Evolutionary conservation across 1,284 basidiomycete species (phyloP).

Genomic region (Apiotrichum domesticum): DNA sequence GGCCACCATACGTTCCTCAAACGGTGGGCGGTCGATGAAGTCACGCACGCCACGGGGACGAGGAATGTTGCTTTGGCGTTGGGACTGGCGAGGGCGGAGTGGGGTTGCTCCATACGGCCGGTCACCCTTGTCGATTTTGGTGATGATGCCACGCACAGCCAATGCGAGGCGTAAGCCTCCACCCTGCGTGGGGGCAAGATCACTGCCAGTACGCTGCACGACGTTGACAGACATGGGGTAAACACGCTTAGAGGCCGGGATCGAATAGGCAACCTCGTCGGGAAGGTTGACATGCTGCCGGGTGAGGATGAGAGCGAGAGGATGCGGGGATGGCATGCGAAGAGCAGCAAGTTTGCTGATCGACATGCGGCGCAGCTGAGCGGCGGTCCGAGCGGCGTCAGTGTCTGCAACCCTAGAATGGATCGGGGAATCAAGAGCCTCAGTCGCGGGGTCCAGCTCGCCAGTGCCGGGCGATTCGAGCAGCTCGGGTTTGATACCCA

Average conservation of each 20-base stretch:
- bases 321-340: conserved; percentile 39
- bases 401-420: conserved; percentile 1
- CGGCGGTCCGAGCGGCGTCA: conserved; percentile 13
- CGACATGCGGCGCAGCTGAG: conserved; percentile 33
- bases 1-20: conserved; percentile 37
- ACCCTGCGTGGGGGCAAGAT: conserved; percentile 24
- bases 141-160: conserved; percentile 25
- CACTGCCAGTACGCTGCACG: not conserved
- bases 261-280: conserved; percentile 37
- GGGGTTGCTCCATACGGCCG: conserved; percentile 14
- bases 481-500: conserved; percentile 10
- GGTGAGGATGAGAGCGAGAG: conserved; percentile 28
- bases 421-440: not conserved
- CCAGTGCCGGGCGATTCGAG: conserved; percentile 12
- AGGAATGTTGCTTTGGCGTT: conserved; percentile 7
- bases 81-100: conserved; percentile 6
- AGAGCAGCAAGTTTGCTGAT: conserved; percentile 33
- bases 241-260: conserved; percentile 33
- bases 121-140: conserved; percentile 27
- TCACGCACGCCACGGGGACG: conserved; percentile 34
- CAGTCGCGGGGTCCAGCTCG: conserved; percentile 1
- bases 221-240: conserved; percentile 38
- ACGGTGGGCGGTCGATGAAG: conserved; percentile 37
- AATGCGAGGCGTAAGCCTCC: conserved; percentile 28
- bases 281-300: conserved; percentile 35